Conservation (phyloP, 2,329 filamentous ascomycete species). For the Aureobasidium sp. region DNA sequence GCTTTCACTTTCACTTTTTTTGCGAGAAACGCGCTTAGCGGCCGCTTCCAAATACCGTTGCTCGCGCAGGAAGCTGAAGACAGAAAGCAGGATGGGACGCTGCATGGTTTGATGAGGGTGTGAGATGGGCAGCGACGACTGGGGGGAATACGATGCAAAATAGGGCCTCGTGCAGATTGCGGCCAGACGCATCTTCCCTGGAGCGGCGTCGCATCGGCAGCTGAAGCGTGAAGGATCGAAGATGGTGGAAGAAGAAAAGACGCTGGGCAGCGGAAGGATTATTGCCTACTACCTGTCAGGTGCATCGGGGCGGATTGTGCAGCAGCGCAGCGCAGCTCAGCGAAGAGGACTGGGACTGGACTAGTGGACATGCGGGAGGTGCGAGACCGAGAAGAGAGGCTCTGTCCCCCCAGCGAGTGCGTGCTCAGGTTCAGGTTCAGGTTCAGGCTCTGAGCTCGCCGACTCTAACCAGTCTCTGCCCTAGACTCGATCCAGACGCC, state of each 20-base stretch:
- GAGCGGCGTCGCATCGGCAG: neutral
- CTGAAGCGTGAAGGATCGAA: slow-evolving; percentile 8
- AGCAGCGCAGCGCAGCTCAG: neutral
- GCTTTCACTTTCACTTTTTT: slow-evolving; percentile 5
- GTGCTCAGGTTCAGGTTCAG: neutral
- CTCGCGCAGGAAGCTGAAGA: slow-evolving; percentile 9
- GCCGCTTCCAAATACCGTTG: slow-evolving; percentile 16
- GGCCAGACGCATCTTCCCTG: slow-evolving; percentile 7
- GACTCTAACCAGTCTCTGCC: neutral
- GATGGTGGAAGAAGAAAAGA: slow-evolving; percentile 13
- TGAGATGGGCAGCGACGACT: slow-evolving; percentile 2
- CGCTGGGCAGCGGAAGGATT: slow-evolving; percentile 2
- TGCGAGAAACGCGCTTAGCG: slow-evolving; percentile 15
- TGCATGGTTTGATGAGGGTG: slow-evolving; percentile 11
- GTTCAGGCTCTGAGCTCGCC: neutral
- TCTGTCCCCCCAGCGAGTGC: neutral
- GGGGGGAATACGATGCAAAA: neutral
- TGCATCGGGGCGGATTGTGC: slow-evolving; percentile 4
- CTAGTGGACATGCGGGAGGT: neutral
- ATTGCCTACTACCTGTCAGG: slow-evolving; percentile 6
- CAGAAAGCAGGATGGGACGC: neutral
- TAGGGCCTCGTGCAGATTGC: slow-evolving; percentile 11
- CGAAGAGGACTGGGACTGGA: neutral
- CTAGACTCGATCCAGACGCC: slow-evolving; percentile 33
- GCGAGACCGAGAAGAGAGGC: neutral